Base-by-base conservation (phyloP, 1,139 yeast genomes). In the Pneumocystis oryctolagi region DNA sequence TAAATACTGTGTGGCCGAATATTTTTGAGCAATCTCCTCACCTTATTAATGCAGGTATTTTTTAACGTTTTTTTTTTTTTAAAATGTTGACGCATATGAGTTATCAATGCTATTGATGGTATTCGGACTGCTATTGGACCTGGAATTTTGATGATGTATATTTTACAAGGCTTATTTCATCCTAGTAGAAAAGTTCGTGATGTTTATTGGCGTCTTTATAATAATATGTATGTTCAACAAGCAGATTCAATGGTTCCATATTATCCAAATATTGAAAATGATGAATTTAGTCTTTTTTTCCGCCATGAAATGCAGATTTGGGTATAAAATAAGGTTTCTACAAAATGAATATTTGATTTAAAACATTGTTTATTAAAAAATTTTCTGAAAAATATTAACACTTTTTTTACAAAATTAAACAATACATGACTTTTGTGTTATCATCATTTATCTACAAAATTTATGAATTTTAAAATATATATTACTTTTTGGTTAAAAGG, bases 101-200 rank as follows among this genome's bases (percentile, higher is more conserved):
- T 90, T 16, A 89, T 90, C 64, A 80, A 78, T 35, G 81, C 97
- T 66, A 76, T 92, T 35, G 94, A 87, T 65, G 85, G 90, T 0
- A 73, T 89, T 42, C 77, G 94, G 59, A 77, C 81, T 63, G 85
- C 85, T 0, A 73, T 90, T 25, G 98, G 99, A 0, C 79, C 82
- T 12, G 96, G 96, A 0, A 70, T 83, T 1, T 79, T 85, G 64
- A 73, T 86, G 77, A 84, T 87, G 69, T 92, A 94, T 72, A 70
- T 87, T 0, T 40, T 65, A 39, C 63, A 63, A 18, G 66, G 66
- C 0, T 75, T 94, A 34, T 92, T 89, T 72, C 98, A 94, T 70
- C 95, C 97, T 0, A 96, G 98, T 0, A 78, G 85, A 64, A 87
- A 85, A 70, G 98, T 94, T 0, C 78, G 98, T 67, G 76, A 75